Evolutionary conservation across 2,329 filamentous ascomycete species (phyloP), one percentile per base, ranked within the genome.

Genomic region (Ophiosphaerella narmari): DNA sequence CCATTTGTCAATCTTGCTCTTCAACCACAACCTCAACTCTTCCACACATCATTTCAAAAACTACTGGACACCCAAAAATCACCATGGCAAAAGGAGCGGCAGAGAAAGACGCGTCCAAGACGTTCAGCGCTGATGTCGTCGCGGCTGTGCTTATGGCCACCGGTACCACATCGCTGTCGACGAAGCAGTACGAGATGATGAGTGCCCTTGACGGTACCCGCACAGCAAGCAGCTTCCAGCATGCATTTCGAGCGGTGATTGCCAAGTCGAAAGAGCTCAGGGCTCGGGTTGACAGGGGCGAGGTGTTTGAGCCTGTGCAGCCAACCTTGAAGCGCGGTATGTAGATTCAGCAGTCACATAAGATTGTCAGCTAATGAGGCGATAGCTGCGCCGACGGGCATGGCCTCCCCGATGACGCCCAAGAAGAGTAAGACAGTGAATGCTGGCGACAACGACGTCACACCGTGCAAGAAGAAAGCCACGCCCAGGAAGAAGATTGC

Each of bases 221-320:
- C 4, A 68, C 68, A 1, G 57, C 63, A 1, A 52, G 32, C 13
- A 53, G 47, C 23, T 69, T 68, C 33, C 38, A 70, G 43, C 67
- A 71, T 35, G 46, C 62, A 14, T 66, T 71, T 40, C 64, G 65
- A 34, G 31, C 57, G 2, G 46, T 70, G 14, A 29, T 50, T 1
- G 46, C 60, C 34, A 65, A 60, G 41, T 62, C 66, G 33, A 65
- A 62, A 46, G 66, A 70, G 24, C 52, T 71, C 13, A 68, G 66
- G 46, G 44, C 45, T n/a, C 63, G 64, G 11, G 37, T 58, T 4
- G 63, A 66, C 2, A 24, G 34, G 2, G 68, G 63, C 36, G 67
- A 70, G 39, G 31, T 38, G 1, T 70, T 71, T 38, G 23, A 41
- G 13, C 32, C 66, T 0, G 64, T 70, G 7, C n/a, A 14, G 8